These are phyloP conservation scores for Syzygium malaccense DNA, from an alignment of 441 rosid species.

Conservation along the genomic window DNA sequence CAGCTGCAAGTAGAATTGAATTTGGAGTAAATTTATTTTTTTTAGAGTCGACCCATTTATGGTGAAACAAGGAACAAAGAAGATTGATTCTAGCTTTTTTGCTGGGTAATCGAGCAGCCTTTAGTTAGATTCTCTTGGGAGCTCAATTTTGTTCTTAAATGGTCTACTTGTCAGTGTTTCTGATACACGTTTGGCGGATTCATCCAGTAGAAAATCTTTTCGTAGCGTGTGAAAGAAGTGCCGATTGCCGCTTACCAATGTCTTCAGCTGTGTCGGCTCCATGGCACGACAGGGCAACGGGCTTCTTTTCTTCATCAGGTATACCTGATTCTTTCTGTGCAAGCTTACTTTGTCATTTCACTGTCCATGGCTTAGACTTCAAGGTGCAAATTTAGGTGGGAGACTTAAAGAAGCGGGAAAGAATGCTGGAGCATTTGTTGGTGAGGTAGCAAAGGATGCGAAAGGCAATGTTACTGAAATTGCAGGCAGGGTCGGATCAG, in stretches of 20 bases:
- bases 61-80: not conserved
- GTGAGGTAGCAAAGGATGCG: constrained; percentile 85
- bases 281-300: not conserved
- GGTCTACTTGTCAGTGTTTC: not conserved
- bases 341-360: not conserved
- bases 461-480: constrained; percentile 77
- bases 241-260: not conserved
- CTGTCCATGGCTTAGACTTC: not conserved
- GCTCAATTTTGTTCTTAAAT: not conserved
- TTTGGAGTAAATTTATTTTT: not conserved
- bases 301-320: not conserved
- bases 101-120: not conserved
- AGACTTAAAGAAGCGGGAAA: constrained; percentile 81
- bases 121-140: not conserved
- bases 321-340: not conserved
- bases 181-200: not conserved
- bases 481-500: constrained; percentile 73
- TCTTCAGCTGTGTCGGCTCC: not conserved
- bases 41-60: not conserved
- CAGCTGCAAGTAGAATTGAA: not conserved
- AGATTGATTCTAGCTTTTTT: not conserved
- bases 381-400: constrained; percentile 31
- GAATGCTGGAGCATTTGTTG: constrained; percentile 75
- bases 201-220: not conserved
- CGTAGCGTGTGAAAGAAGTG: not conserved